Evolutionary conservation across 1,284 basidiomycete species (phyloP), one percentile per base, ranked within the genome.

Genomic region (Trichosporon inkin): DNA sequence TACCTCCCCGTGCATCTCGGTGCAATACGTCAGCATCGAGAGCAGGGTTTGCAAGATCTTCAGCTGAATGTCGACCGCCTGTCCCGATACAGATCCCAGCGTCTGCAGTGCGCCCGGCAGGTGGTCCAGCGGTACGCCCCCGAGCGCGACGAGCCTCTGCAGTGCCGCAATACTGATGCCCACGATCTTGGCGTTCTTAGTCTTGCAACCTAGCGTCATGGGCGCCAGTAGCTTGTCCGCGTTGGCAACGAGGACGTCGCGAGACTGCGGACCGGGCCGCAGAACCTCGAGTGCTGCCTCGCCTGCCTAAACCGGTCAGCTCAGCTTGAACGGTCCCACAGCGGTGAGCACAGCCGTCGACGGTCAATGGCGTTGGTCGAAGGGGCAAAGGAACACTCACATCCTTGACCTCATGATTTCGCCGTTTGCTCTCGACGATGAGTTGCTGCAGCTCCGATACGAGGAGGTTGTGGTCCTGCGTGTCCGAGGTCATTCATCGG

Each of bases 21-120:
- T 83, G 70, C 91, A 92, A 71, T 91, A 92, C 0, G 91, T 94
- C 60, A 96, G 85, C 20, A 96, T 84, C 0, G 89, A 90, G 10
- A 94, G 84, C 13, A 96, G 82, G 0, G 90, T 94, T 77, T 97
- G 93, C 0, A 96, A 81, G 39, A 95, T 89, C 60, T 90, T 88
- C 47, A 96, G 84, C 73, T 96, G 93, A 41, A 96, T 95, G 72
- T 97, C 93, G 36, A 96, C 92, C 3, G 92, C 93, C 75, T 94
- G 90, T 36, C 85, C 88, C 78, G 93, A 85, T n/a, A 90, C 90
- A 66, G 89, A 86, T 57, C 82, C 84, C 82, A 96, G 87, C 0
- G 88, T 93, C 41, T 79, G 84, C 63, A 96, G 84, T 56, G 96
- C 89, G 39, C 85, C 78, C 0, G 89, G 86, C 0, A 94, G 86